phyloP scores from a whole-genome alignment of 2,329 filamentous ascomycete genomes.

The Lasiodiplodia hormozganensis region DNA sequence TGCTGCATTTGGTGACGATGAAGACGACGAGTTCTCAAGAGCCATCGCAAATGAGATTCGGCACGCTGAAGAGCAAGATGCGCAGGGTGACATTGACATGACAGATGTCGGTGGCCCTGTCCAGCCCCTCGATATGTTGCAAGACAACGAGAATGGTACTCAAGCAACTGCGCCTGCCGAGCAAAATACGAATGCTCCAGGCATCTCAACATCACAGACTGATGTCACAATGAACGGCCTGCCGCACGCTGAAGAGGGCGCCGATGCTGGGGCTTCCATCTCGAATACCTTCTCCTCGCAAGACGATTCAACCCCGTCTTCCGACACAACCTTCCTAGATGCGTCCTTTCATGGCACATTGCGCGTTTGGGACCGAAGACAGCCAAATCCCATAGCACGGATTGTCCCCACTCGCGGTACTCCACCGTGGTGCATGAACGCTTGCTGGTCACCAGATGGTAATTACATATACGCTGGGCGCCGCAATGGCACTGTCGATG shows the following conservation, averaged over 20 bases:
- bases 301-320: slow-evolving; percentile 58
- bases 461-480: slow-evolving; percentile 94
- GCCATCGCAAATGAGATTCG: slow-evolving; percentile 68
- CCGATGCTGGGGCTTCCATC: slow-evolving; percentile 22
- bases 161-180: neutral
- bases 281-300: slow-evolving; percentile 36
- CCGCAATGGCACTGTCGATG: slow-evolving; percentile 91
- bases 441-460: slow-evolving; percentile 94
- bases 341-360: slow-evolving; percentile 87
- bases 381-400: slow-evolving; percentile 76
- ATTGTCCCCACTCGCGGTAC: slow-evolving; percentile 77
- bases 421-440: slow-evolving; percentile 97
- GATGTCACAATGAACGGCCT: slow-evolving; percentile 50
- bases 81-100: slow-evolving; percentile 52
- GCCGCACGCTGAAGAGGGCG: slow-evolving; percentile 57
- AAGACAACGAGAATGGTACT: slow-evolving; percentile 7
- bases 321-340: slow-evolving; percentile 83
- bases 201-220: neutral
- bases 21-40: slow-evolving; percentile 81
- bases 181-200: neutral
- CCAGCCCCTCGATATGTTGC: slow-evolving; percentile 40
- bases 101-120: slow-evolving; percentile 53
- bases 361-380: slow-evolving; percentile 90
- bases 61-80: slow-evolving; percentile 51
- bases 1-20: slow-evolving; percentile 75